These are phyloP conservation scores for Saccharomyces hybrid DNA, from an alignment of 1,139 yeast species.

Conservation along the genomic window DNA sequence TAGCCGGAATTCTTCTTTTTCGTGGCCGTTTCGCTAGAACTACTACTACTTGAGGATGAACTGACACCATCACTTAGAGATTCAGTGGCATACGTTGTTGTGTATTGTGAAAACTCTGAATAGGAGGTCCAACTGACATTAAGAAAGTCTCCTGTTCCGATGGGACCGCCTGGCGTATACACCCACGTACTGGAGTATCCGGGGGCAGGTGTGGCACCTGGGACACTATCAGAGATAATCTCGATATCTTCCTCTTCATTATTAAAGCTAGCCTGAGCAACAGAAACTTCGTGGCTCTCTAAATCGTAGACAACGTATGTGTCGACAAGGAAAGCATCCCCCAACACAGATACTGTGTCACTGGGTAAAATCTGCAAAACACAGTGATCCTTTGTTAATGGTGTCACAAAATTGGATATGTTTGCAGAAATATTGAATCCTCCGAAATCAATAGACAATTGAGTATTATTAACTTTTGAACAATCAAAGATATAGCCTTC, in stretches of 20 bases:
- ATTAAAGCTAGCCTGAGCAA: constrained; percentile 50
- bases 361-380: constrained; percentile 31
- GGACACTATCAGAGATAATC: constrained; percentile 37
- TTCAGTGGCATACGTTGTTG: too few relatives aligned
- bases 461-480: neutral
- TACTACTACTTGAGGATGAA: too few relatives aligned
- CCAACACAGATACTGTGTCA: constrained; percentile 39
- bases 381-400: constrained; percentile 24
- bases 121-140: too few relatives aligned
- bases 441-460: constrained; percentile 39
- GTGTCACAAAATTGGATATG: constrained; percentile 34
- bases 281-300: constrained; percentile 51
- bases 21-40: too few relatives aligned
- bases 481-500: neutral
- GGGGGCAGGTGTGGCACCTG: constrained; percentile 40
- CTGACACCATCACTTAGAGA: too few relatives aligned
- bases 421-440: constrained; percentile 44
- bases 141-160: too few relatives aligned
- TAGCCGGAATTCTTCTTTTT: too few relatives aligned
- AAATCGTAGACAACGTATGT: constrained; percentile 73
- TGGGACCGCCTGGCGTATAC: too few relatives aligned
- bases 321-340: constrained; percentile 62
- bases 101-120: too few relatives aligned
- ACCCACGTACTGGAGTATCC: constrained; percentile 34
- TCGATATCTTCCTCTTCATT: constrained; percentile 39